These are phyloP conservation scores for Fusarium phyllophilum DNA, from an alignment of 2,329 filamentous ascomycete species.

Conservation along the genomic window DNA sequence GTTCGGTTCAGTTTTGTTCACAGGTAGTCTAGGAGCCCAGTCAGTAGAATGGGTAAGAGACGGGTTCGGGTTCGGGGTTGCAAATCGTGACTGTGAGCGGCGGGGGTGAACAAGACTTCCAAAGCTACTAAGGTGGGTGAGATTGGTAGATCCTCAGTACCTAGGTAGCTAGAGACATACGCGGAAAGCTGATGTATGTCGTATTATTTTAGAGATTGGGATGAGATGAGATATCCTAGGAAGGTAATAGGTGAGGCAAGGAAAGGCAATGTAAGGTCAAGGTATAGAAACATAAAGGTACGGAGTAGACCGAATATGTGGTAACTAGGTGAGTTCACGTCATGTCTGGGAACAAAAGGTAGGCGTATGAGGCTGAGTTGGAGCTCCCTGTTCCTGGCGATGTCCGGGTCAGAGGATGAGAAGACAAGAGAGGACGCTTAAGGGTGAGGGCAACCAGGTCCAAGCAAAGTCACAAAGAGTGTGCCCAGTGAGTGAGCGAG, in stretches of 20 bases:
- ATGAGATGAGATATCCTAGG: background rate
- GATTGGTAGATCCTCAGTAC: constrained; percentile 5
- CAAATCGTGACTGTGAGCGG: constrained; percentile 26
- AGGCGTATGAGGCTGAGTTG: constrained; percentile 25
- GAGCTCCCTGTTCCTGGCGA: constrained; percentile 30
- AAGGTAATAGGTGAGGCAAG: background rate
- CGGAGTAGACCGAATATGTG: constrained; percentile 18
- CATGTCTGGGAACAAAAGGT: constrained; percentile 41
- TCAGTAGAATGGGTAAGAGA: background rate
- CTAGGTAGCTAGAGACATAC: background rate
- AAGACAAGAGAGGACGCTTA: background rate
- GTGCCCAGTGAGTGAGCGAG: background rate
- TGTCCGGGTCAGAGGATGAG: background rate
- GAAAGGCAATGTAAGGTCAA: background rate
- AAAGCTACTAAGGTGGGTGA: constrained; percentile 10
- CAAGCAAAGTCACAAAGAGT: background rate
- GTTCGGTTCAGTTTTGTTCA: background rate
- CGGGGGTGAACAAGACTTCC: constrained; percentile 26
- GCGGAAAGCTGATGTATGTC: background rate
- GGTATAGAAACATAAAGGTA: constrained; percentile 7
- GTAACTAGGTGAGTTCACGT: constrained; percentile 43
- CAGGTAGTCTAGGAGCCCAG: background rate
- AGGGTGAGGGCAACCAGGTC: background rate
- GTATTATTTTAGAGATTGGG: background rate
- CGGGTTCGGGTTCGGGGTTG: constrained; percentile 5